Evolutionary conservation across 73 alveolate genomes (phyloP), one percentile per base, ranked within the genome.

Genomic region (Chromera velia): DNA sequence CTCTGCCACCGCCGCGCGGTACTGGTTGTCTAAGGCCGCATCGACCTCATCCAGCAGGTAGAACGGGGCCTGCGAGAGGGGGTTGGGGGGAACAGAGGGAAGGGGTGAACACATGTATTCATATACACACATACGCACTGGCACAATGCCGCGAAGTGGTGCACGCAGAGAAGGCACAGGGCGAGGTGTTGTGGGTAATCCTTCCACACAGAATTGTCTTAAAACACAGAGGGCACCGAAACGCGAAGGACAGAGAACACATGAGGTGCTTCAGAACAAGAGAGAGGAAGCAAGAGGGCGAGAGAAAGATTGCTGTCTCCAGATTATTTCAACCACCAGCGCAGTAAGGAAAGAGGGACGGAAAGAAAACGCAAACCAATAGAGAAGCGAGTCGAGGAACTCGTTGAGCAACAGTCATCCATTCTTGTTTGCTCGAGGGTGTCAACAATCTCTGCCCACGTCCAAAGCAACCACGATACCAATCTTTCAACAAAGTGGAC

Each of bases 31-130:
- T 30, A 90, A 76, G 22, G 95, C 95, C 0, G 93, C 92, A 73
- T 90, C 95, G 76, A 90, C 83, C 90, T 90, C 95, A 76, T 90
- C 95, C 33, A 90, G 83, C 84, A 90, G 85, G 82, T 90, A 90
- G 66, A 90, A 90, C 46, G 95, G 95, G 24, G 94, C 92, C 83
- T 76, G 29, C 32, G 29, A 19, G 26, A 48, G 67, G 26, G 26
- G 18, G 28, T n/a, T 19, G 26, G 26, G 32, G 13, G 1, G 28
- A 63, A 63, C 28, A 1, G 6, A 29, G 9, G 31, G 69, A 55
- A 7, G 13, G 22, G 55, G 13, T 40, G 55, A 6, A n/a, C 30
- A 1, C 69, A 55, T 1, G 69, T 17, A 22, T 55, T 26, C 7
- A 55, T n/a, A 55, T 26, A 13, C 28, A 55, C 69, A 17, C 9